Evolutionary conservation across 257 asterid genomes (phyloP).

Genomic region (Fraxinus pennsylvanica): DNA sequence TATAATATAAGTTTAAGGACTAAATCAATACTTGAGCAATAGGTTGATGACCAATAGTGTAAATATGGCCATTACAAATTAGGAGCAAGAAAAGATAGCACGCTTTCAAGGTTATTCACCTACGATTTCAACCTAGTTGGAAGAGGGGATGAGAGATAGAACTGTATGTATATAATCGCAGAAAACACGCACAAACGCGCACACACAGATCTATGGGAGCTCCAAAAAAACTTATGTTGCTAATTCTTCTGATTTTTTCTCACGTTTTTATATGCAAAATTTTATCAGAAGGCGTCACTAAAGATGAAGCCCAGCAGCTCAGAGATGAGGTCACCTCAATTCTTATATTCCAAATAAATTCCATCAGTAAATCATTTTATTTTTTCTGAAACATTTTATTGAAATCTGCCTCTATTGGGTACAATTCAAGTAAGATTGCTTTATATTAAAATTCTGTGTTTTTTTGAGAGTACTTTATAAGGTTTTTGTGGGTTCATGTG

Average conservation of each 20-base stretch:
- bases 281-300: slow-evolving; percentile 73
- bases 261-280: slow-evolving; percentile 40
- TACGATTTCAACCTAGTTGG: background rate
- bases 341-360: background rate
- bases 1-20: no score
- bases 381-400: background rate
- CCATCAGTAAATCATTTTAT: background rate
- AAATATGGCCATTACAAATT: no score
- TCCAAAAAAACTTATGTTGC: slow-evolving; percentile 40
- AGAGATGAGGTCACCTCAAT: slow-evolving; percentile 74
- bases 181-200: slow-evolving; percentile 12
- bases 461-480: background rate
- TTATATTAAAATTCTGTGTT: background rate
- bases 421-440: background rate
- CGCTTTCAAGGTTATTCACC: no score
- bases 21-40: no score
- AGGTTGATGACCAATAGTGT: no score
- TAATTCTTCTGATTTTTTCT: slow-evolving; percentile 46
- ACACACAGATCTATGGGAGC: slow-evolving; percentile 57
- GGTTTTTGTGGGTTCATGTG: background rate
- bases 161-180: background rate
- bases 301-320: slow-evolving; percentile 74
- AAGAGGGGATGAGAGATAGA: background rate
- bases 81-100: no score
- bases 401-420: background rate